These are phyloP conservation scores for Erysimum cheiranthoides DNA, from an alignment of 345 rosid genomes.

Conservation along the genomic window DNA sequence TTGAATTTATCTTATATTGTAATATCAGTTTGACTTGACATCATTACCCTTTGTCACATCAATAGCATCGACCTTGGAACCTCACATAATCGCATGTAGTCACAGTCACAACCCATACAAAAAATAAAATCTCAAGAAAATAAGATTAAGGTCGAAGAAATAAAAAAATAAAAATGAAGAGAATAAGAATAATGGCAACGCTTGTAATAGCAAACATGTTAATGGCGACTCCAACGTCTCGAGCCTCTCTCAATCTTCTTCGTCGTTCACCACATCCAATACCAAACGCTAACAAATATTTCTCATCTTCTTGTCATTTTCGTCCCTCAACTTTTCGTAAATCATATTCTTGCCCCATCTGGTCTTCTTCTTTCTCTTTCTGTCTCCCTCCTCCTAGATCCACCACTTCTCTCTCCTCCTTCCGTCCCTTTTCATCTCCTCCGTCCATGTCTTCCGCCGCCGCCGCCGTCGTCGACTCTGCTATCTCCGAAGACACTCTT, in stretches of 20 bases:
- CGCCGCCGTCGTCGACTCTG: conserved; percentile 27
- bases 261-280: conserved; percentile 29
- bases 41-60: neutral
- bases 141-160: neutral
- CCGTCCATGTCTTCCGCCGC: conserved; percentile 54
- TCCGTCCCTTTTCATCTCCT: conserved; percentile 34
- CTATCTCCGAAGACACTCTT: conserved; percentile 11
- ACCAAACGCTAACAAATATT: conserved; percentile 26
- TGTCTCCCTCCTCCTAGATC: conserved; percentile 49
- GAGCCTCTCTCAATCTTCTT: conserved; percentile 49
- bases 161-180: conserved; percentile 33
- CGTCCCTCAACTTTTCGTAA: conserved; percentile 43
- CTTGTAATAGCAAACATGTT: conserved; percentile 38
- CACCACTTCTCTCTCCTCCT: conserved; percentile 9
- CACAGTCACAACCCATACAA: neutral
- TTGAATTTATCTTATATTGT: too few species aligned
- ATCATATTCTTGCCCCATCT: conserved; percentile 60
- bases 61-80: neutral
- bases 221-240: conserved; percentile 51
- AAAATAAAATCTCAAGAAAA: neutral
- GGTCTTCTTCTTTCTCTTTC: conserved; percentile 62
- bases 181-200: conserved; percentile 36
- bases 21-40: neutral
- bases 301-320: conserved; percentile 45
- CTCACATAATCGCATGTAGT: neutral